Evolutionary conservation across 78 protist species (phyloP), one percentile per base, ranked within the genome.

Genomic region (Goniomonas avonlea): DNA sequence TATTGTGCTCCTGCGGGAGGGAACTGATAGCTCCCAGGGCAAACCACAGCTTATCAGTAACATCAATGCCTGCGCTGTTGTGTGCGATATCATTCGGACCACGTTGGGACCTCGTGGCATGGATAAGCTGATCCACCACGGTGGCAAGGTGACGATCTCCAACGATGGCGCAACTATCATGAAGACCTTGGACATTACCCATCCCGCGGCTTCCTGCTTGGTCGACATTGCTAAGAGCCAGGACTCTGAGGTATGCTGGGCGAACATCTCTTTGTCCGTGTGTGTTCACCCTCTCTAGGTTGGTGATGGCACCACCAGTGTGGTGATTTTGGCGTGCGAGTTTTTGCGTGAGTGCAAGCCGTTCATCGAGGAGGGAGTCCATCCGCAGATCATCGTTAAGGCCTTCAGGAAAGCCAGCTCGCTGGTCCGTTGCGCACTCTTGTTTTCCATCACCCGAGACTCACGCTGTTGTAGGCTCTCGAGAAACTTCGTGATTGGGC

Each of bases 131-230:
- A 82, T 92, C 34, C 82, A 82, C 56, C 34, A n/a, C 25, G 37
- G 27, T 20, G 58, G 47, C n/a, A 25, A 17, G 73, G 85, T 58
- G 32, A 94, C 96, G 34, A 94, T 98, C 65, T 90, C 98, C 29
- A 98, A 98, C 83, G 99, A 98, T 61, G 99, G 99, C 13, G 99
- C 99, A 20, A 98, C 99, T 39, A 88, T 98, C n/a, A 90, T 98
- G 94, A 86, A 88, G 69, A 77, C 91, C 50, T 92, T 98, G 43
- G 97, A 97, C 60, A 90, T 97, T 73, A 99, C 92, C 7, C 99
- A 98, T 79, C 99, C 99, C 20, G 99, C 99, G 3, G 99, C 99
- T 17, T 29, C 50, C 40, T 88, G 96, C 32, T 92, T 98, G 27
- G 99, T 96, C 8, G 99, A 98, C 73, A 96, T 98, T 66, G 98